phyloP scores from a whole-genome alignment of 106 monocot species.

The Cymbidium sinense region DNA sequence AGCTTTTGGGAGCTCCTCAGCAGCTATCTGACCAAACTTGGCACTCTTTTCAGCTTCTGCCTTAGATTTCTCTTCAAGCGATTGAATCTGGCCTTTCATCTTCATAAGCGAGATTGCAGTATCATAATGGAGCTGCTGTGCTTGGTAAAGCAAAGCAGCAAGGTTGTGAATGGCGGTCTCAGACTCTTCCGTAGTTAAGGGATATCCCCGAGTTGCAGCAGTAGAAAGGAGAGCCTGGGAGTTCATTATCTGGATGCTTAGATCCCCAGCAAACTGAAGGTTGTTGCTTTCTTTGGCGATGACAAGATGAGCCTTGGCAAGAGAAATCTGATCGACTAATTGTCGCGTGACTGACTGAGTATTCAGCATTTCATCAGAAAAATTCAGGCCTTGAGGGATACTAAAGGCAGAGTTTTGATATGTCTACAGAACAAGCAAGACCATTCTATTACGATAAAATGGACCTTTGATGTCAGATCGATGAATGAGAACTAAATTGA shows the following conservation, averaged over 20 bases:
- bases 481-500: not conserved
- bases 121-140: conserved; percentile 58
- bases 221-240: conserved; percentile 42
- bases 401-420: conserved; percentile 12
- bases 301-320: conserved; percentile 42
- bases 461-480: not conserved
- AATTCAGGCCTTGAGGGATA: conserved; percentile 28
- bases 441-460: not conserved
- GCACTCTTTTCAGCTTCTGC: conserved; percentile 47
- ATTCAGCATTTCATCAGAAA: conserved; percentile 46
- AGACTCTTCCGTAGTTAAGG: conserved; percentile 32
- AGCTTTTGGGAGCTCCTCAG: conserved; percentile 66
- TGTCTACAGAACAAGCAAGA: conserved; percentile 27
- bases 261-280: conserved; percentile 38
- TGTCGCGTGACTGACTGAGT: conserved; percentile 43
- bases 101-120: conserved; percentile 40
- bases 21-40: conserved; percentile 61
- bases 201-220: conserved; percentile 18
- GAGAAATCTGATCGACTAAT: conserved; percentile 52
- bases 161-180: conserved; percentile 34
- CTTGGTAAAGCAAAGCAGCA: conserved; percentile 50
- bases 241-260: conserved; percentile 31
- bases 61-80: conserved; percentile 49
- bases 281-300: conserved; percentile 60
- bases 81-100: conserved; percentile 50